These are phyloP conservation scores for Backusella mclennaniae DNA, from an alignment of 192 early-diverging fungal species.

Conservation along the genomic window DNA sequence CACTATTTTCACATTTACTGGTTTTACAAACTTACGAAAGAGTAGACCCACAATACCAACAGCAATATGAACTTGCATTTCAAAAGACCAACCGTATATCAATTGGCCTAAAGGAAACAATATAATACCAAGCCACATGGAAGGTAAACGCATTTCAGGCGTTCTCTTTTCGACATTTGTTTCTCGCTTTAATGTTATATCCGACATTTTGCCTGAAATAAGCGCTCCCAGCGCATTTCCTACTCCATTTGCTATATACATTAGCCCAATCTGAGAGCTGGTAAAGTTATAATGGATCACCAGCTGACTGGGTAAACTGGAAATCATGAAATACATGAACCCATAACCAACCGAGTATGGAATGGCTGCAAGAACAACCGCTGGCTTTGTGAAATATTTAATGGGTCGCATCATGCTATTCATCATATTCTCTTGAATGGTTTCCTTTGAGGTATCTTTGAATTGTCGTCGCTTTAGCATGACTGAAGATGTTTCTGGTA, in stretches of 20 bases:
- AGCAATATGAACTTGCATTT: slow-evolving; percentile 12
- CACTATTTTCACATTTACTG: not conserved
- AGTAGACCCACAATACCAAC: slow-evolving; percentile 26
- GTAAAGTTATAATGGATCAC: slow-evolving; percentile 15
- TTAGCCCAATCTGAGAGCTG: slow-evolving; percentile 25
- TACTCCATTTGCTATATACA: slow-evolving; percentile 31
- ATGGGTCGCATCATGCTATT: slow-evolving; percentile 23
- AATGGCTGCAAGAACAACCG: slow-evolving; percentile 14
- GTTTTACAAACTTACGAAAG: slow-evolving; percentile 19
- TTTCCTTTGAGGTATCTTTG: not conserved
- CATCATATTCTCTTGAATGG: not conserved
- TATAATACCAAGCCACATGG: slow-evolving; percentile 35
- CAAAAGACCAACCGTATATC: slow-evolving; percentile 35
- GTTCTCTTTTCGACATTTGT: not conserved
- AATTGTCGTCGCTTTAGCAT: not conserved
- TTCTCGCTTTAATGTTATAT: not conserved
- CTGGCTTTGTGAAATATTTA: slow-evolving; percentile 19
- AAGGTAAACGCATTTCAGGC: slow-evolving; percentile 23
- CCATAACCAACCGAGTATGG: slow-evolving; percentile 30
- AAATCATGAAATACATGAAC: slow-evolving; percentile 39
- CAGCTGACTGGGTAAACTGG: slow-evolving; percentile 25
- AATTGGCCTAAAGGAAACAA: slow-evolving; percentile 24
- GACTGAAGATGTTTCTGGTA: slow-evolving; percentile 55
- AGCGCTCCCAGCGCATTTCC: slow-evolving; percentile 35
- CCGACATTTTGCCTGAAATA: slow-evolving; percentile 24